Evolutionary conservation across 2,329 filamentous ascomycete species (phyloP).

Genomic region (Nigrospora oryzae): DNA sequence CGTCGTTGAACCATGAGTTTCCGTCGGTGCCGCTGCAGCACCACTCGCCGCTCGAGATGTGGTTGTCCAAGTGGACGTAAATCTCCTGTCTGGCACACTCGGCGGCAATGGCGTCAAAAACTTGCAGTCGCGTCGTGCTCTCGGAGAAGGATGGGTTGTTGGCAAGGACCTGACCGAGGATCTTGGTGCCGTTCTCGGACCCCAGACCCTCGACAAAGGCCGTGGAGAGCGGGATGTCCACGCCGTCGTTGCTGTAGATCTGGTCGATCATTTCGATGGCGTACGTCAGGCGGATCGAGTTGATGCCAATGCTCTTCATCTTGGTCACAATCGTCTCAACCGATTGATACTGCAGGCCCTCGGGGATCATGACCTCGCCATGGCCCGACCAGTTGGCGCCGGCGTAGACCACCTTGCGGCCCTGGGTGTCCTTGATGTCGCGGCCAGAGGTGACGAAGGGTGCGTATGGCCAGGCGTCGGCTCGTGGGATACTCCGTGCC

Average conservation of each 20-base stretch:
- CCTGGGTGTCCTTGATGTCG: conserved; percentile 32
- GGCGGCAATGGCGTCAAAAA: conserved; percentile 54
- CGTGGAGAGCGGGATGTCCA: conserved; percentile 34
- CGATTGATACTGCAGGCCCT: conserved; percentile 55
- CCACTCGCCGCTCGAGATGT: conserved; percentile 50
- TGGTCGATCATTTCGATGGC: conserved; percentile 58
- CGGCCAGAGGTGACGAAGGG: conserved; percentile 30
- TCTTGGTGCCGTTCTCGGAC: conserved; percentile 35
- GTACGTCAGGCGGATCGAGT: conserved; percentile 53
- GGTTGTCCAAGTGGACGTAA: conserved; percentile 53
- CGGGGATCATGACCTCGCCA: conserved; percentile 53
- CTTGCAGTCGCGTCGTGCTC: conserved; percentile 34
- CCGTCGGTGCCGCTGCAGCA: conserved; percentile 47
- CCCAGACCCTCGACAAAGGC: conserved; percentile 39
- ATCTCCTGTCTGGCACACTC: conserved; percentile 47
- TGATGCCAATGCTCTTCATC: conserved; percentile 54
- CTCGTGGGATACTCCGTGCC: conserved; percentile 3
- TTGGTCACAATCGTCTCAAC: conserved; percentile 44
- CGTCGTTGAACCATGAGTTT: conserved; percentile 55
- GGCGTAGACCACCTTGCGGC: conserved; percentile 37
- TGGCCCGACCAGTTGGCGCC: conserved; percentile 56
- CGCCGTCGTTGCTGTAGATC: conserved; percentile 38
- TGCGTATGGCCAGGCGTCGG: conserved; percentile 18
- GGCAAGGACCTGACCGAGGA: conserved; percentile 40
- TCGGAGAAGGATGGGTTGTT: conserved; percentile 49